Evolutionary conservation across 768 basidiomycete species (phyloP).

Genomic region (Tricholoma flavovirens): DNA sequence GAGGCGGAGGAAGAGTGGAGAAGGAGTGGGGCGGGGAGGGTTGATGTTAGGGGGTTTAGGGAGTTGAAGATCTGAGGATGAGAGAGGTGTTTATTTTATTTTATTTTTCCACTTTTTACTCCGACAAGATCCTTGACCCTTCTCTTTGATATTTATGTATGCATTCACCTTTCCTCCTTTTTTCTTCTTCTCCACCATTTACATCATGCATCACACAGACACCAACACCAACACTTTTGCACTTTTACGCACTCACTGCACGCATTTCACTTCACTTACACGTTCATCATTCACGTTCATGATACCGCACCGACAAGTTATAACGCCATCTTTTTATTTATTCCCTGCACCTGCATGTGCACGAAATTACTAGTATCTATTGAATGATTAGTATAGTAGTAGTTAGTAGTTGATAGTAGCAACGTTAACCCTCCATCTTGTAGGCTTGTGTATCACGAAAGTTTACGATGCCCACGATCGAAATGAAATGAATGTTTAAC

Average conservation of each 20-base stretch:
- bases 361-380: background rate
- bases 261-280: no score
- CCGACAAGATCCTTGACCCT: background rate
- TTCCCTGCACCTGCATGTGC: background rate
- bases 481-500: no score
- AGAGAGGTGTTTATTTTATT: background rate
- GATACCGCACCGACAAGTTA: background rate
- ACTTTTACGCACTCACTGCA: no score
- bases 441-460: no score
- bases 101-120: background rate
- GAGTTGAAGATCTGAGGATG: no score
- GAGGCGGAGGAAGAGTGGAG: no score
- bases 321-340: no score
- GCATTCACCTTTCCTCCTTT: background rate
- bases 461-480: no score
- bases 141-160: background rate
- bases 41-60: no score
- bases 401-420: background rate
- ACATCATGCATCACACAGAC: background rate
- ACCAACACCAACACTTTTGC: background rate
- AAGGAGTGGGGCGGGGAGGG: no score
- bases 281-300: background rate
- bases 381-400: background rate
- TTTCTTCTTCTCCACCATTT: background rate
- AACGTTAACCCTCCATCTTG: background rate